These are phyloP conservation scores for Dictyostelium brefeldianum DNA, from an alignment of 78 protist genomes.

Conservation along the genomic window DNA sequence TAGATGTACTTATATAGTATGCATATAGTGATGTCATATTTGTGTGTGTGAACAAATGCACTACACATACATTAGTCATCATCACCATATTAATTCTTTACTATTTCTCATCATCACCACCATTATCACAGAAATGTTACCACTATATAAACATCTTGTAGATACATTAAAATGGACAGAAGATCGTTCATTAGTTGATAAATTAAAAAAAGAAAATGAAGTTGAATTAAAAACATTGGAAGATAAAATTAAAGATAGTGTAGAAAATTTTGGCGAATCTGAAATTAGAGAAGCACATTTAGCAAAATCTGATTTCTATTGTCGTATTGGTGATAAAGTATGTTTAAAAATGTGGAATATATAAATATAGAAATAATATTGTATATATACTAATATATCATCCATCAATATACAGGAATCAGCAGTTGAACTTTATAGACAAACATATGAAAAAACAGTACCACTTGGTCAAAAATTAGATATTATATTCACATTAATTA, in stretches of 20 bases:
- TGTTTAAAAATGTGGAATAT: neutral
- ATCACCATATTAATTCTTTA: neutral
- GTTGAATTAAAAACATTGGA: slow-evolving; percentile 73
- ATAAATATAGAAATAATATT: neutral
- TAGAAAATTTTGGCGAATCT: slow-evolving; percentile 95
- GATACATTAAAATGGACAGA: slow-evolving; percentile 71
- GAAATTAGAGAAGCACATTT: slow-evolving; percentile 95
- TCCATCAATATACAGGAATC: slow-evolving; percentile 33
- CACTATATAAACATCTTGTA: slow-evolving; percentile 87
- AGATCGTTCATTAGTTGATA: slow-evolving; percentile 53
- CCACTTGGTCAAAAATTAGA: slow-evolving; percentile 95
- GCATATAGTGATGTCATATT: no score
- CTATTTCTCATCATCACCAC: neutral
- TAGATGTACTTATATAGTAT: no score
- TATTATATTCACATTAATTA: slow-evolving; percentile 85
- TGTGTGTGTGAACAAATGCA: neutral
- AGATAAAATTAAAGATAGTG: slow-evolving; percentile 90
- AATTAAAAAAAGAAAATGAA: slow-evolving; percentile 67
- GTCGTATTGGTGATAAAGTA: slow-evolving; percentile 95
- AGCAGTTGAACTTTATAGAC: slow-evolving; percentile 76
- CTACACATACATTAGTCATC: neutral
- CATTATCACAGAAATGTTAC: slow-evolving; percentile 81
- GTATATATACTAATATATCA: neutral
- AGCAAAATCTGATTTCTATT: slow-evolving; percentile 85
- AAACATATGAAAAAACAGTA: slow-evolving; percentile 93